Evolutionary conservation across 257 asterid genomes (phyloP).

Genomic region (Mentha longifolia): DNA sequence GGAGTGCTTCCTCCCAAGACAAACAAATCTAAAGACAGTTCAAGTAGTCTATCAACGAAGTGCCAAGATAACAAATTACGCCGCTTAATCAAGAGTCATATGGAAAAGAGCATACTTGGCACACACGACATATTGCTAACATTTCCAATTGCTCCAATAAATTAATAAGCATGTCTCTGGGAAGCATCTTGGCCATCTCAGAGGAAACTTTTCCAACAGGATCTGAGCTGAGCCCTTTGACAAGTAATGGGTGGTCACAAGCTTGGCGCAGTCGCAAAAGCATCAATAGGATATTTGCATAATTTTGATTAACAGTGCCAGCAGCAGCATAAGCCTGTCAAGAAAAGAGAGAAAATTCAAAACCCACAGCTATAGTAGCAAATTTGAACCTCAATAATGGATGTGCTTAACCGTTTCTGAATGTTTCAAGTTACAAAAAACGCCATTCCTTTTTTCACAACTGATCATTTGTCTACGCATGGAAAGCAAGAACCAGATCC

Average conservation of each 20-base stretch:
- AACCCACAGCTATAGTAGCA: constrained; percentile 17
- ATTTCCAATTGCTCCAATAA: constrained; percentile 69
- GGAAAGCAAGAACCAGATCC: background rate
- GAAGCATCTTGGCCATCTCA: constrained; percentile 68
- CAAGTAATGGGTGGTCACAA: constrained; percentile 98
- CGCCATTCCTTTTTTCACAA: background rate
- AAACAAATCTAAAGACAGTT: constrained; percentile 17
- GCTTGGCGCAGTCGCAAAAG: constrained; percentile 99
- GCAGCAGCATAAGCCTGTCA: constrained; percentile 98
- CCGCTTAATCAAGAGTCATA: constrained; percentile 25
- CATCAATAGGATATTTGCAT: constrained; percentile 90
- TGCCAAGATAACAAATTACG: constrained; percentile 25
- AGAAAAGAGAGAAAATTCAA: constrained; percentile 28
- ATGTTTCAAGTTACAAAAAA: constrained; percentile 10
- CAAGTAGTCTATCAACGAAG: constrained; percentile 1
- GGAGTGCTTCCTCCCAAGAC: constrained; percentile 20
- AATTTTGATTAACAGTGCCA: constrained; percentile 94
- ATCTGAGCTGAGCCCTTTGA: constrained; percentile 69
- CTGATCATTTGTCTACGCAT: background rate
- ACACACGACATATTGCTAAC: constrained; percentile 73
- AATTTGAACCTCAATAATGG: constrained; percentile 23
- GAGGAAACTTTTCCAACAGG: constrained; percentile 67
- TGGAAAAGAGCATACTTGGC: constrained; percentile 60
- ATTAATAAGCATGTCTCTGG: constrained; percentile 57
- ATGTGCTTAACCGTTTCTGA: background rate